These are phyloP conservation scores for Pharus latifolius DNA, from an alignment of 176 grass and related monocot species.

Conservation along the genomic window DNA sequence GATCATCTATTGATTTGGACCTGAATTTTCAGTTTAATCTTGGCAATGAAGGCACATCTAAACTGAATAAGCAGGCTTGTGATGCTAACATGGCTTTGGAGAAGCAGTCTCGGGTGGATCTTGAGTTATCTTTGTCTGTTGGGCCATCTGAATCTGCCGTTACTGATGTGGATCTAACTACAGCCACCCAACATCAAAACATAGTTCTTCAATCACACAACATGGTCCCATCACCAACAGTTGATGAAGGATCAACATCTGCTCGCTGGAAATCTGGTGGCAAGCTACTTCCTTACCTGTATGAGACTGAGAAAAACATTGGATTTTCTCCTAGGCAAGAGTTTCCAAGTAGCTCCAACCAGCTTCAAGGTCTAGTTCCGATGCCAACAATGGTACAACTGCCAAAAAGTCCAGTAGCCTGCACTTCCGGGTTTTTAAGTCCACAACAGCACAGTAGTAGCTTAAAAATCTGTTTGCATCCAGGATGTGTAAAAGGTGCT, in stretches of 20 bases:
- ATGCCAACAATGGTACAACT: background rate
- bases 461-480: slow-evolving; percentile 48
- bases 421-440: slow-evolving; percentile 5
- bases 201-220: slow-evolving; percentile 12
- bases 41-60: slow-evolving; percentile 21
- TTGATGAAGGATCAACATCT: slow-evolving; percentile 73
- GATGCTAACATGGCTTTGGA: slow-evolving; percentile 15
- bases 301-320: background rate
- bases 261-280: slow-evolving; percentile 54
- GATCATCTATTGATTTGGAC: slow-evolving; percentile 38
- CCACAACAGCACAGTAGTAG: slow-evolving; percentile 23
- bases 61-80: slow-evolving; percentile 1
- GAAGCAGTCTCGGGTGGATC: slow-evolving; percentile 21
- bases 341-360: background rate
- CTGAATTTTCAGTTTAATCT: slow-evolving; percentile 48
- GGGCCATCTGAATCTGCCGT: slow-evolving; percentile 57
- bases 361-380: background rate
- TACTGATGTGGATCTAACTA: slow-evolving; percentile 21
- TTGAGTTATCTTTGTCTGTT: slow-evolving; percentile 48
- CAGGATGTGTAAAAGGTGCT: slow-evolving; percentile 55
- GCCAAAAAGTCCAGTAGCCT: slow-evolving; percentile 13
- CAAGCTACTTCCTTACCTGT: slow-evolving; percentile 43
- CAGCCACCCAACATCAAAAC: background rate
- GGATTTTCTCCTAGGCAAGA: background rate
- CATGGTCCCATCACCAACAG: slow-evolving; percentile 20